Percentiles rank a stretch among this genome's conserved stretches.
Evolutionary conservation across 2,329 filamentous ascomycete species (phyloP).

Genomic region (Diaporthe aspalathi): DNA sequence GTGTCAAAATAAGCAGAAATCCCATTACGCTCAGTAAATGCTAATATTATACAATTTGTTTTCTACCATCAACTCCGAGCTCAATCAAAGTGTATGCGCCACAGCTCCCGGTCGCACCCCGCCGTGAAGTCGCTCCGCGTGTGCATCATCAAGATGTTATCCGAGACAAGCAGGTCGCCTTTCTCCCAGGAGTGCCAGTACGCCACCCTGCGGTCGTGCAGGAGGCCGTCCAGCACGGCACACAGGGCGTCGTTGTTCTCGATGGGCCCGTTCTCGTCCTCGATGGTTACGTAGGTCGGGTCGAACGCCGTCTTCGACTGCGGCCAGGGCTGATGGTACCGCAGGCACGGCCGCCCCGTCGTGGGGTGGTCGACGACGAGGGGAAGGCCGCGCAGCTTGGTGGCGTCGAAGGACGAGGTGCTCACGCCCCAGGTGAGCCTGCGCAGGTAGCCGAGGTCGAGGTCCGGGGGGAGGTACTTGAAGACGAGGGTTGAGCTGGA

Average conservation of each 20-base stretch:
- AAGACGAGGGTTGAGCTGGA: constrained; percentile 63
- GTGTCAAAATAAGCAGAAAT: background rate
- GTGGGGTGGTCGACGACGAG: constrained; percentile 58
- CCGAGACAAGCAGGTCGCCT: constrained; percentile 65
- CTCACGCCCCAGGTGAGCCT: constrained; percentile 60
- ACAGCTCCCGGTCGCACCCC: constrained; percentile 58
- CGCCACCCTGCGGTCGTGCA: constrained; percentile 63
- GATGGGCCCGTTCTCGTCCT: constrained; percentile 41
- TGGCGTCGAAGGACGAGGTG: constrained; percentile 60
- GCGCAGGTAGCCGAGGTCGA: constrained; percentile 52
- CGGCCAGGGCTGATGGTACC: constrained; percentile 67
- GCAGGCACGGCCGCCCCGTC: constrained; percentile 59
- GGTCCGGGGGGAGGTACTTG: constrained; percentile 53
- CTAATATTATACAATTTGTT: background rate
- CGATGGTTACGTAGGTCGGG: constrained; percentile 57
- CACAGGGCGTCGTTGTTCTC: constrained; percentile 45
- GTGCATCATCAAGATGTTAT: constrained; percentile 63
- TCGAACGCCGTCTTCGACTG: constrained; percentile 63
- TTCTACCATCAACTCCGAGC: background rate
- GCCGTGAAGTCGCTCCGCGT: constrained; percentile 59
- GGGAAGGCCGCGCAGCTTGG: constrained; percentile 55
- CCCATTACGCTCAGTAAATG: background rate
- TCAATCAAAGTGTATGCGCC: constrained; percentile 63
- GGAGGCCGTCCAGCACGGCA: constrained; percentile 53
- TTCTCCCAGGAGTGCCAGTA: constrained; percentile 65